These are phyloP conservation scores for Striga asiatica DNA, from an alignment of 257 asterid genomes.

Conservation along the genomic window DNA sequence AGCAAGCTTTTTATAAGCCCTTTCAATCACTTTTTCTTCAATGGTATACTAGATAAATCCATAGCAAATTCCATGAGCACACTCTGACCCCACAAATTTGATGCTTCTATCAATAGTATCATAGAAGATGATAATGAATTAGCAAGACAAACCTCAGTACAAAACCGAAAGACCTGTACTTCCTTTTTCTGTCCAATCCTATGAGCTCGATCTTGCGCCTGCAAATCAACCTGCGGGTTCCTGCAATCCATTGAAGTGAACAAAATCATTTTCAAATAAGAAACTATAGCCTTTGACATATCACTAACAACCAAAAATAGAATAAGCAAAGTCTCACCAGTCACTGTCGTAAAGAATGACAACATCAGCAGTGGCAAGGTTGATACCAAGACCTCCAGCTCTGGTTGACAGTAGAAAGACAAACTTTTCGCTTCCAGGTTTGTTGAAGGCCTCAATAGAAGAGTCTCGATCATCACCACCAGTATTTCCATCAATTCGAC, in stretches of 20 bases:
- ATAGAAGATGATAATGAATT: slow-evolving; percentile 2
- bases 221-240: slow-evolving; percentile 99
- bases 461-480: slow-evolving; percentile 99
- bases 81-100: background rate
- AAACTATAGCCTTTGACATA: background rate
- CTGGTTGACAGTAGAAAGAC: slow-evolving; percentile 89
- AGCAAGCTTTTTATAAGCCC: slow-evolving; percentile 99
- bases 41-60: slow-evolving; percentile 66
- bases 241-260: slow-evolving; percentile 35
- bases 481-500: slow-evolving; percentile 97
- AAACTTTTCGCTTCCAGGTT: slow-evolving; percentile 93
- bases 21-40: slow-evolving; percentile 97
- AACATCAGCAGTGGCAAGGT: slow-evolving; percentile 98
- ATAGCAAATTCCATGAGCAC: slow-evolving; percentile 11
- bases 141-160: slow-evolving; percentile 82
- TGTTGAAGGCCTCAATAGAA: slow-evolving; percentile 81
- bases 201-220: slow-evolving; percentile 99
- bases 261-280: slow-evolving; percentile 12
- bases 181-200: slow-evolving; percentile 99
- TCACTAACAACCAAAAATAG: slow-evolving; percentile 12
- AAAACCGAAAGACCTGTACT: slow-evolving; percentile 97
- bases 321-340: slow-evolving; percentile 45
- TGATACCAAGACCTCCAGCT: slow-evolving; percentile 99
- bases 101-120: background rate
- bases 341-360: slow-evolving; percentile 98